Conservation (phyloP, 2,329 filamentous ascomycete genomes). For the Chaetomium sp. region DNA sequence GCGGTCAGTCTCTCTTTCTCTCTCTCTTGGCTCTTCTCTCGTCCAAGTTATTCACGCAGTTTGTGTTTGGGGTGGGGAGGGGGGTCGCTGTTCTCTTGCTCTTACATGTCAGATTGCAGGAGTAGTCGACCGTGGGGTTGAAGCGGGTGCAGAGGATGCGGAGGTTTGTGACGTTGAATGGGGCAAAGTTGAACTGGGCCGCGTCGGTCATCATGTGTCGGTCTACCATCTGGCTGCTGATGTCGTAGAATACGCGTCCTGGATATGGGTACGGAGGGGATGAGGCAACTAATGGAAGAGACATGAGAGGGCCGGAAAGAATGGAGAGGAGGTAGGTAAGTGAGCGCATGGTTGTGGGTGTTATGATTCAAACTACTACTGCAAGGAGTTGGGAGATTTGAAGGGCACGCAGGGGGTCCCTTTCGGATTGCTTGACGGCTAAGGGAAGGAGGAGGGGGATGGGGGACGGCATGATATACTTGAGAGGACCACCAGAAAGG, state of each 20-base stretch:
- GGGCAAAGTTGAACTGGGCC: conserved; percentile 36
- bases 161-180: conserved; percentile 33
- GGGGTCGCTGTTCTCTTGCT: background rate
- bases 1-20: conserved; percentile 1
- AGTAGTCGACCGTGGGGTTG: conserved; percentile 25
- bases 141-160: conserved; percentile 32
- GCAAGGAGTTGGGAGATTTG: background rate
- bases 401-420: background rate
- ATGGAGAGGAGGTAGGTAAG: background rate
- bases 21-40: background rate
- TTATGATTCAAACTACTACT: background rate
- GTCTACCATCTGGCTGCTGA: background rate
- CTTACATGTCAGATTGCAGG: conserved; percentile 35
- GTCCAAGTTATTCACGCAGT: background rate
- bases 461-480: conserved; percentile 5
- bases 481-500: background rate
- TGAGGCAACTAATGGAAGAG: background rate
- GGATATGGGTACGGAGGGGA: background rate
- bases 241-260: background rate
- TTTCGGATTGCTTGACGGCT: background rate
- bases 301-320: background rate
- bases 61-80: background rate
- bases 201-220: conserved; percentile 2
- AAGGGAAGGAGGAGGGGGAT: background rate
- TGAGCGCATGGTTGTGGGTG: conserved; percentile 8